Base-by-base conservation (phyloP, 1,139 yeast species). In the Pichia sp. region DNA sequence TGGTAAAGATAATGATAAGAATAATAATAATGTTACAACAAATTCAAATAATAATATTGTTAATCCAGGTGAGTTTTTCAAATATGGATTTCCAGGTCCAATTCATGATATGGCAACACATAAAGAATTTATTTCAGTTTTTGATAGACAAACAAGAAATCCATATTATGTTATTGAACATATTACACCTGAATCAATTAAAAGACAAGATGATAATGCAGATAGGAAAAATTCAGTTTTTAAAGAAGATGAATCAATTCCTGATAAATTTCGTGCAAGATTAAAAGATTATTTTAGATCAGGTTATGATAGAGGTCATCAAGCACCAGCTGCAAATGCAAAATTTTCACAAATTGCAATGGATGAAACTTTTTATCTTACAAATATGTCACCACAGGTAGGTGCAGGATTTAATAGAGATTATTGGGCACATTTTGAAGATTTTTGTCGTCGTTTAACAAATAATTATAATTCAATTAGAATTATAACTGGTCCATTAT, bases 261-360 rank as follows among this genome's bases (percentile, higher is more conserved):
- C 98, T 0, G 68, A 69, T 36, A 76, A 73, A 59, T 92, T 87
- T 65, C 74, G 97, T 57, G 89, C 83, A 3, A 73, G 76, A 50
- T 72, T 92, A 52, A 74, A 83, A 54, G 97, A 94, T 67, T 92
- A 85, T 66, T 90, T 90, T 72, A 78, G 97, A 56, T 83, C 95
- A 45, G 99, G 99, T 1, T 92, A 87, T 66, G 99, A 92, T 64
- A 73, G 98, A 56, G 99, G 99, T 3, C 99, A 92, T 66, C 87
- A 86, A 61, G 97, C 96, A 0, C 97, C 99, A 2, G 98, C 98
- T 5, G 98, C 98, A 0, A 87, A 92, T 66, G 97, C 97, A 37
- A 89, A 88, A 64, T 92, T 78, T 67, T 79, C 81, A 35, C 98
- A 92, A 66, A 61, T 67, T 28, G 97, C 97, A 10, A 90, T 94